These are phyloP conservation scores for Pyrenochaeta sp. DNA, from an alignment of 2,329 filamentous ascomycete species.

Conservation along the genomic window DNA sequence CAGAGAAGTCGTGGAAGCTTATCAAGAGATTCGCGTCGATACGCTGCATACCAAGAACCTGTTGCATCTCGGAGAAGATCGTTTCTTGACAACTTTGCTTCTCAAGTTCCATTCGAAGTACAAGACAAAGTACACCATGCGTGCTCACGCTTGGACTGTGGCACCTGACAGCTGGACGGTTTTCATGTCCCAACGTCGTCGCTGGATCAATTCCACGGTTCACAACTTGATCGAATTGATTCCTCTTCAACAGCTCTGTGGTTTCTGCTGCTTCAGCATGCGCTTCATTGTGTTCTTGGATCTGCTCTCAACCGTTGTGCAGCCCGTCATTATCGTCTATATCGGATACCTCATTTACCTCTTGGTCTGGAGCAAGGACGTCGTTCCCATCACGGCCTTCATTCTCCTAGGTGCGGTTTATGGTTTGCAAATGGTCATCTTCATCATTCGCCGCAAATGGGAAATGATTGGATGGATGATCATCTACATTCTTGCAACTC, in stretches of 20 bases:
- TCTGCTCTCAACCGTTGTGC: constrained; percentile 87
- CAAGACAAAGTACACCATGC: constrained; percentile 97
- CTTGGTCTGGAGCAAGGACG: constrained; percentile 66
- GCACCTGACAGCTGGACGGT: constrained; percentile 93
- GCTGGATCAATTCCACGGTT: constrained; percentile 99
- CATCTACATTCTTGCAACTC: constrained; percentile 89
- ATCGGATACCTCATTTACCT: constrained; percentile 87
- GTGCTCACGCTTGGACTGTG: constrained; percentile 94
- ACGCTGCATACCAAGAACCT: constrained; percentile 99
- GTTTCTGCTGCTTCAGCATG: constrained; percentile 99
- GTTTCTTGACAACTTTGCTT: constrained; percentile 92
- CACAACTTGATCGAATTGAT: constrained; percentile 98
- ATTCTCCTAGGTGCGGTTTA: constrained; percentile 94
- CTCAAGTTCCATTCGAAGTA: constrained; percentile 92
- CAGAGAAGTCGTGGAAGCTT: constrained; percentile 85
- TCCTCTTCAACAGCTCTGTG: constrained; percentile 90
- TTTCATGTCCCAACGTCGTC: constrained; percentile 96
- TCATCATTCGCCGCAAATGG: constrained; percentile 96
- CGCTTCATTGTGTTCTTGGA: constrained; percentile 97
- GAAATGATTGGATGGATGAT: constrained; percentile 99
- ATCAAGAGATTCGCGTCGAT: constrained; percentile 93
- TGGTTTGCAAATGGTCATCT: constrained; percentile 95
- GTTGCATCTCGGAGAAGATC: constrained; percentile 95
- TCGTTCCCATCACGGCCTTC: constrained; percentile 85
- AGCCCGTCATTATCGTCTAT: constrained; percentile 90